Conservation (phyloP, 176 grass and related monocot genomes). For the Saccharum officinarum region DNA sequence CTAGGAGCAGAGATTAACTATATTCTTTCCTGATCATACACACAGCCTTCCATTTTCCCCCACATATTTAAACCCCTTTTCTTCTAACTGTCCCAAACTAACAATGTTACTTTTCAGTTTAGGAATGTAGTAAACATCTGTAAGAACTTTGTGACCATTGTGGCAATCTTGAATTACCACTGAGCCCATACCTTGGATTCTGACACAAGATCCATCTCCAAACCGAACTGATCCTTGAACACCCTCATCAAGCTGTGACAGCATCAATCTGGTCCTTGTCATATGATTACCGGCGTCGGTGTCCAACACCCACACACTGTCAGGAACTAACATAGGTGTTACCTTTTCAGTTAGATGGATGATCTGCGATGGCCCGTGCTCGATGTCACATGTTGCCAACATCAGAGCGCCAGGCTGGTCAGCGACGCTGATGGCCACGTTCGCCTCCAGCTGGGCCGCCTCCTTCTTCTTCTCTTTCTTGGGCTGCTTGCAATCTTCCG, state of each 20-base stretch:
- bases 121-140: neutral
- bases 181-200: neutral
- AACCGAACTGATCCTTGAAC: neutral
- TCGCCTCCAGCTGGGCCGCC: accelerated
- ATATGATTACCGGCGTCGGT: neutral
- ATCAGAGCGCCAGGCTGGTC: neutral
- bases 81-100: neutral
- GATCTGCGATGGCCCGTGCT: neutral
- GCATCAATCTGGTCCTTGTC: neutral
- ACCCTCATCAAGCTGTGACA: neutral
- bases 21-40: neutral
- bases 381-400: neutral
- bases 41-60: neutral
- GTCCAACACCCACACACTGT: neutral
- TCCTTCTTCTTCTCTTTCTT: neutral
- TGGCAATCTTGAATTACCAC: neutral
- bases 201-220: neutral
- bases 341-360: neutral
- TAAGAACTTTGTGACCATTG: neutral
- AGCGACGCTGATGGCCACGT: accelerated
- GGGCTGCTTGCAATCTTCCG: neutral
- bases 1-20: no score
- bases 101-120: neutral
- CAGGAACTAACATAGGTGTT: neutral
- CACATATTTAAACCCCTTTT: neutral